These are phyloP conservation scores for Glarea lozoyensis DNA, from an alignment of 495 filamentous ascomycete species.

Conservation along the genomic window DNA sequence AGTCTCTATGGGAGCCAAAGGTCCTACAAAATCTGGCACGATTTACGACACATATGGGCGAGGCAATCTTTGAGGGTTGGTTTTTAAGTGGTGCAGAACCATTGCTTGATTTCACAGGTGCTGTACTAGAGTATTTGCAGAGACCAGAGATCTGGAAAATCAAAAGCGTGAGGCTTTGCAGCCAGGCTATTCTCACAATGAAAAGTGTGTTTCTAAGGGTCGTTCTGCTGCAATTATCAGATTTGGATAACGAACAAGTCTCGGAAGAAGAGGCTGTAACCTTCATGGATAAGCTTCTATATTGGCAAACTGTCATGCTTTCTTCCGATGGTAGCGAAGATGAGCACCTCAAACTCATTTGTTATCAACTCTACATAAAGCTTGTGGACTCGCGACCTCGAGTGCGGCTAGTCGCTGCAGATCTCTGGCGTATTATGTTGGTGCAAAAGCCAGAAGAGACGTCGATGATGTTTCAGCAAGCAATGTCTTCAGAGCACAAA, in stretches of 20 bases:
- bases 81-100: constrained; percentile 78
- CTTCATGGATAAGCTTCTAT: constrained; percentile 75
- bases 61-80: constrained; percentile 93
- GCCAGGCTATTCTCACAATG: constrained; percentile 64
- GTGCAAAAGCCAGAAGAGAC: constrained; percentile 91
- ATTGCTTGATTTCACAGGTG: constrained; percentile 80
- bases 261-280: constrained; percentile 48
- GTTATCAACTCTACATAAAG: constrained; percentile 83
- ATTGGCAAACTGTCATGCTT: constrained; percentile 93
- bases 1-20: constrained; percentile 68
- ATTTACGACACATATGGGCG: constrained; percentile 68
- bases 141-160: constrained; percentile 68
- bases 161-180: constrained; percentile 85
- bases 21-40: constrained; percentile 78
- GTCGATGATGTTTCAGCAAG: constrained; percentile 58
- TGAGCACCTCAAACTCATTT: constrained; percentile 70
- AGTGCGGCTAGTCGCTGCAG: constrained; percentile 69
- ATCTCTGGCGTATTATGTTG: constrained; percentile 81
- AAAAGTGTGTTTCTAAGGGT: constrained; percentile 66
- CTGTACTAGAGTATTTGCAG: constrained; percentile 78
- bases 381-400: constrained; percentile 53
- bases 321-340: constrained; percentile 64
- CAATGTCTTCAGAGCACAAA: constrained; percentile 56
- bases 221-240: constrained; percentile 71
- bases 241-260: constrained; percentile 57